phyloP scores from a whole-genome alignment of 768 basidiomycete genomes.

The Mycena polygramma region DNA sequence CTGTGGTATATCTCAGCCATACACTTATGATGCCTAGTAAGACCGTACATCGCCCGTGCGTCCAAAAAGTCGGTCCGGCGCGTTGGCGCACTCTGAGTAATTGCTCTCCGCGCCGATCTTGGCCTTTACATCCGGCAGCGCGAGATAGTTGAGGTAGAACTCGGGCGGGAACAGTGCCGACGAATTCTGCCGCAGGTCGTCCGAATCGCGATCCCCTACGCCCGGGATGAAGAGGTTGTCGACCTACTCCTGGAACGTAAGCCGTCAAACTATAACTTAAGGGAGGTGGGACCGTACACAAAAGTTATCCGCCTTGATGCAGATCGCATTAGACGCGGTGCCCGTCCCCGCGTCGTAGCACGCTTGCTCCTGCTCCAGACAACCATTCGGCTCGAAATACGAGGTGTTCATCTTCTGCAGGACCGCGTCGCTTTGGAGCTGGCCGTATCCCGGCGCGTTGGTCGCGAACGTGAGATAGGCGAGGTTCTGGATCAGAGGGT shows the following conservation, averaged over 20 bases:
- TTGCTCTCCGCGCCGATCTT: slow-evolving; percentile 65
- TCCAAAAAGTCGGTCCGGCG: slow-evolving; percentile 57
- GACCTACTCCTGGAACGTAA: slow-evolving; percentile 45
- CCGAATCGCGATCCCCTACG: slow-evolving; percentile 63
- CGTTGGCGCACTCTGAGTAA: slow-evolving; percentile 64
- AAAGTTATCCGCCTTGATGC: slow-evolving; percentile 63
- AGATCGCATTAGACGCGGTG: slow-evolving; percentile 61
- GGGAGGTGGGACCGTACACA: slow-evolving; percentile 54
- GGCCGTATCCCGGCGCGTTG: slow-evolving; percentile 76
- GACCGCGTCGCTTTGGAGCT: slow-evolving; percentile 62
- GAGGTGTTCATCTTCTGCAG: slow-evolving; percentile 61
- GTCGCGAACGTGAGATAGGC: slow-evolving; percentile 73
- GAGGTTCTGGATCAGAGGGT: slow-evolving; percentile 73
- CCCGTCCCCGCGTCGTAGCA: slow-evolving; percentile 69
- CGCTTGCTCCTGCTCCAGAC: slow-evolving; percentile 64
- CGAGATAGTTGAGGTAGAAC: slow-evolving; percentile 65
- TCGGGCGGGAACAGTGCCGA: slow-evolving; percentile 68
- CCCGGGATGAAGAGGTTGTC: slow-evolving; percentile 64
- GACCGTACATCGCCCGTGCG: slow-evolving; percentile 67
- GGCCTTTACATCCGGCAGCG: slow-evolving; percentile 48
- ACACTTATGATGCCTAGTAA: neutral
- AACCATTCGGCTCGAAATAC: slow-evolving; percentile 64
- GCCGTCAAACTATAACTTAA: slow-evolving; percentile 33
- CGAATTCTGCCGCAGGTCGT: slow-evolving; percentile 71
- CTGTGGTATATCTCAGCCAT: slow-evolving; percentile 43